These are phyloP conservation scores for Colletotrichum sansevieriae DNA, from an alignment of 2,329 filamentous ascomycete species.

Conservation along the genomic window DNA sequence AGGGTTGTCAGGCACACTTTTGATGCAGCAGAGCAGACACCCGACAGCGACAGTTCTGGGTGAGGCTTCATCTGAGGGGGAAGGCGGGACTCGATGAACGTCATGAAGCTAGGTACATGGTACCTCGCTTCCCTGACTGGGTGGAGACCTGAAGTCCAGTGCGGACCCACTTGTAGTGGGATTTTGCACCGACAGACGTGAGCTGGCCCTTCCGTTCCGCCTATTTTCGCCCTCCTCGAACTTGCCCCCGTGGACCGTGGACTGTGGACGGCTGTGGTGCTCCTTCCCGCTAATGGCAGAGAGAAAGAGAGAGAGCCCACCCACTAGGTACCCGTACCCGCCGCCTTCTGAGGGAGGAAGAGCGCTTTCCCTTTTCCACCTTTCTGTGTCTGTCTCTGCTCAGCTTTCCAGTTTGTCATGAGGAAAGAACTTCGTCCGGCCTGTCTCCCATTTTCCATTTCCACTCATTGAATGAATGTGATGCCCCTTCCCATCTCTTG, in stretches of 20 bases:
- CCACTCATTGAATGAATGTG: neutral
- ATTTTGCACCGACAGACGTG: constrained; percentile 43
- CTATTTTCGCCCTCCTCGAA: constrained; percentile 36
- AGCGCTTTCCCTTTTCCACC: neutral
- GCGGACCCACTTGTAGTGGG: constrained; percentile 43
- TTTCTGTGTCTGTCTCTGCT: neutral
- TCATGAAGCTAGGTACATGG: constrained; percentile 26
- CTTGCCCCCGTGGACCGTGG: constrained; percentile 30
- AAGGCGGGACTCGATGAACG: constrained; percentile 21
- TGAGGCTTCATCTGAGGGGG: constrained; percentile 22
- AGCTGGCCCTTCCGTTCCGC: constrained; percentile 42
- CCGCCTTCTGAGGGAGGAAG: neutral
- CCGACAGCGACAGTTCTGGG: neutral
- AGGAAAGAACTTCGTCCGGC: constrained; percentile 1
- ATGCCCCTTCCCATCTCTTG: neutral
- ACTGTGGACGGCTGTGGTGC: neutral
- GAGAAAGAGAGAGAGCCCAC: neutral
- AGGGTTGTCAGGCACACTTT: constrained; percentile 11
- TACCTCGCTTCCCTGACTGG: constrained; percentile 20
- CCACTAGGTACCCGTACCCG: constrained; percentile 17
- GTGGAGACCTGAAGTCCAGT: constrained; percentile 40
- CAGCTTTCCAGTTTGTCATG: neutral
- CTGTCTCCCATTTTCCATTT: neutral
- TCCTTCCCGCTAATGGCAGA: neutral
- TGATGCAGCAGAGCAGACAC: neutral